These are phyloP conservation scores for Capronia epimyces DNA, from an alignment of 2,329 filamentous ascomycete species.

Conservation along the genomic window DNA sequence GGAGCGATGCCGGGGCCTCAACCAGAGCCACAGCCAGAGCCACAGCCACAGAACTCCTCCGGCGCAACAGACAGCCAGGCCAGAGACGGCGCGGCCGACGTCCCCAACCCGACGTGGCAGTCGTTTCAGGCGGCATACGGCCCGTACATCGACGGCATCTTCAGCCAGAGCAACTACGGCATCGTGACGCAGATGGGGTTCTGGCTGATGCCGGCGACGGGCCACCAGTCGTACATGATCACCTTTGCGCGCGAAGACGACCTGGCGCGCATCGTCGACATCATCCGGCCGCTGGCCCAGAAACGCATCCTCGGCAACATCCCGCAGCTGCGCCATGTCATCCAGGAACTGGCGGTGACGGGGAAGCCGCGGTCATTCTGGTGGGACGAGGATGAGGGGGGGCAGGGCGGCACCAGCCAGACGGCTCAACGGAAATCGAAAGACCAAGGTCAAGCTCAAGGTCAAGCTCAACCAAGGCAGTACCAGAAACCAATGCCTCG, in stretches of 20 bases:
- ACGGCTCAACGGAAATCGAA: no score
- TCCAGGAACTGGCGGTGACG: conserved; percentile 33
- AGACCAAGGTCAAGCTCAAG: no score
- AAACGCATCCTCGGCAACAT: conserved; percentile 32
- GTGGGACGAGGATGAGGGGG: conserved; percentile 29
- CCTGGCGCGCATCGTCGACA: conserved; percentile 36
- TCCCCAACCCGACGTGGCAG: conserved; percentile 35
- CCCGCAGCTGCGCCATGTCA: conserved; percentile 32
- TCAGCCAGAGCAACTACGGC: conserved; percentile 33
- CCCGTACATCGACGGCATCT: conserved; percentile 36
- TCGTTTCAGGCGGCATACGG: conserved; percentile 33
- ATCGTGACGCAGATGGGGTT: conserved; percentile 30
- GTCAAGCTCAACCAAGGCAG: no score
- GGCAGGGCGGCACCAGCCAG: no score
- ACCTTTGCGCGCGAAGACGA: conserved; percentile 39
- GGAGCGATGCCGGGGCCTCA: conserved; percentile 32
- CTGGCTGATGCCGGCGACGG: conserved; percentile 31
- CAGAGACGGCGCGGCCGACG: no score
- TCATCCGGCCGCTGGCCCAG: conserved; percentile 34
- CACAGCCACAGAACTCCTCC: no score
- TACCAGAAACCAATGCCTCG: conserved; percentile 31
- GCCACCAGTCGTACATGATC: conserved; percentile 39
- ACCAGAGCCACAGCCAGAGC: no score
- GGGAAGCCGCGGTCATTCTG: conserved; percentile 31
- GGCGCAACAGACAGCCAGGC: no score